Conservation (phyloP, 2,329 filamentous ascomycete species). For the Clonostachys sp. region DNA sequence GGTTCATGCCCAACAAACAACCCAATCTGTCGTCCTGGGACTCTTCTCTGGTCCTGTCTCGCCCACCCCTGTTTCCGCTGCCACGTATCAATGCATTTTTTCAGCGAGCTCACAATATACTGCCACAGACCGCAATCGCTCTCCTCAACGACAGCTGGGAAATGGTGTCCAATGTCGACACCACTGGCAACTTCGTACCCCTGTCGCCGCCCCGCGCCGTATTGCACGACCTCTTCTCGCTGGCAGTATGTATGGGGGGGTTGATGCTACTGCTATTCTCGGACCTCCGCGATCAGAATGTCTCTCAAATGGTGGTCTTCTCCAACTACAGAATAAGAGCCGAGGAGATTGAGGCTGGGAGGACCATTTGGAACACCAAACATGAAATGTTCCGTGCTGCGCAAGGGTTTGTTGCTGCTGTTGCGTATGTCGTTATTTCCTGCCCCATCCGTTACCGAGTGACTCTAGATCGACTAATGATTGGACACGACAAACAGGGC, state of each 20-base stretch:
- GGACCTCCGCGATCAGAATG: conserved; percentile 4
- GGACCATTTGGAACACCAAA: conserved; percentile 2
- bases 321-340: too few species aligned
- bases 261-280: conserved; percentile 24
- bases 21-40: too few species aligned
- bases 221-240: conserved; percentile 23
- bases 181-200: conserved; percentile 14
- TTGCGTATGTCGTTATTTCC: conserved; percentile 12
- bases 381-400: neutral
- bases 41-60: too few species aligned
- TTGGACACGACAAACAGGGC: conserved; percentile 3
- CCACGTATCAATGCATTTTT: neutral
- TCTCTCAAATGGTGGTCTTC: neutral
- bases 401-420: conserved; percentile 5
- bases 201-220: conserved; percentile 17
- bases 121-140: conserved; percentile 17
- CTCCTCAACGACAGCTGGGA: conserved; percentile 32
- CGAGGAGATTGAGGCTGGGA: neutral
- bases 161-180: conserved; percentile 18
- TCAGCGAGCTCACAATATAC: neutral
- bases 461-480: conserved; percentile 5
- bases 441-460: neutral
- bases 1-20: conserved; percentile 5
- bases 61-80: too few species aligned
- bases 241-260: conserved; percentile 24